Evolutionary conservation across 257 asterid genomes (phyloP).

Genomic region (Solanum dulcamara): DNA sequence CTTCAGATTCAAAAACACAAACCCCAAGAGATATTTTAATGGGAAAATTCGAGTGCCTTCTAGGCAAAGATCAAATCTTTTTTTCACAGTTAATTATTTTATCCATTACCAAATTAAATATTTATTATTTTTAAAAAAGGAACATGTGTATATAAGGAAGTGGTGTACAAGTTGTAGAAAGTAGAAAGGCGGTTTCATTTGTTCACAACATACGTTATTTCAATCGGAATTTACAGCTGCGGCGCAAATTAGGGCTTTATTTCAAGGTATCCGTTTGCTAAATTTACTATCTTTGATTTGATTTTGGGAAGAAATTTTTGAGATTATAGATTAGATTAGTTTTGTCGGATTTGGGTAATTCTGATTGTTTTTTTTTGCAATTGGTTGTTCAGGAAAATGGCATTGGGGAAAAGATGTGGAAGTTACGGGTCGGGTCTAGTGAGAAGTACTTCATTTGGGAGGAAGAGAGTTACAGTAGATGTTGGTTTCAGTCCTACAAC

Average conservation of each 20-base stretch:
- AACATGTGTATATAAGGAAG: background rate
- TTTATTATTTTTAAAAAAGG: background rate
- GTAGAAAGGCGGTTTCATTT: slow-evolving; percentile 17
- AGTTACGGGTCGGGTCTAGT: slow-evolving; percentile 33
- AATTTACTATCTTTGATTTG: background rate
- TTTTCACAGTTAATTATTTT: background rate
- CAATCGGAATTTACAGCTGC: slow-evolving; percentile 13
- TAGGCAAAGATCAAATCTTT: background rate
- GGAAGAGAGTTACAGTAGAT: slow-evolving; percentile 40
- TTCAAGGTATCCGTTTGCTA: background rate
- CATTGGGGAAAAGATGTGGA: slow-evolving; percentile 10
- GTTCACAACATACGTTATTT: slow-evolving; percentile 35
- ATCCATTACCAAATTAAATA: background rate
- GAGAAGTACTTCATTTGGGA: slow-evolving; percentile 54
- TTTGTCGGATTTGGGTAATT: background rate
- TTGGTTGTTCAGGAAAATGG: slow-evolving; percentile 2
- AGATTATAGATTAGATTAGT: too few relatives aligned
- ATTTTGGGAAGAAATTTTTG: too few relatives aligned
- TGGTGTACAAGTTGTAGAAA: background rate
- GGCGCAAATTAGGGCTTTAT: slow-evolving; percentile 1
- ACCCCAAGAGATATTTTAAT: background rate
- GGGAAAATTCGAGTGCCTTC: slow-evolving; percentile 24
- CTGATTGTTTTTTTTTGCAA: slow-evolving; percentile 4
- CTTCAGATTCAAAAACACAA: background rate
- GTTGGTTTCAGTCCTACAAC: background rate